Evolutionary conservation across 2,329 filamentous ascomycete species (phyloP).

Genomic region (Trichoderma endophyticum): DNA sequence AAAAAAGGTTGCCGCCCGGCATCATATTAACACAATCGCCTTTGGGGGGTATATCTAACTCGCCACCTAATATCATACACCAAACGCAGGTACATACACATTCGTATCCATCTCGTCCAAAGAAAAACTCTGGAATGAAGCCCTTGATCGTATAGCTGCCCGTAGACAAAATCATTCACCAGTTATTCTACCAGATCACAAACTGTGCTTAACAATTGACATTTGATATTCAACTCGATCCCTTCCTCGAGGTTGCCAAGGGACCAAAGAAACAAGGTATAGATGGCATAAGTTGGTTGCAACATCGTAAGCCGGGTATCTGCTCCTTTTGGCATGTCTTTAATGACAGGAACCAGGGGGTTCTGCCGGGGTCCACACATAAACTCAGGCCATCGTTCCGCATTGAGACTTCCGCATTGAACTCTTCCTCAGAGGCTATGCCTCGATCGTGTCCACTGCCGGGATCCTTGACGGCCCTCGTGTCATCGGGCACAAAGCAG

Average conservation of each 20-base stretch:
- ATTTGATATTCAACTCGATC: not conserved
- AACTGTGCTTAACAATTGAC: not conserved
- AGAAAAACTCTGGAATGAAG: not conserved
- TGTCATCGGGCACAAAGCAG: not conserved
- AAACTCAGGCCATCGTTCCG: not conserved
- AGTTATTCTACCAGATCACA: not conserved
- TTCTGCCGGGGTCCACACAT: not conserved
- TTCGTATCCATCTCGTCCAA: not conserved
- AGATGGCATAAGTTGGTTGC: not conserved
- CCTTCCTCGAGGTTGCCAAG: not conserved
- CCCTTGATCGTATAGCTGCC: not conserved
- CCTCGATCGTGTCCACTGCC: not conserved
- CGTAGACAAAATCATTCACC: not conserved
- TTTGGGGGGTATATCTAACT: slow-evolving; percentile 11
- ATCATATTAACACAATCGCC: not conserved
- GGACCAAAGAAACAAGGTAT: not conserved
- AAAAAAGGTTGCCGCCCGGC: not conserved
- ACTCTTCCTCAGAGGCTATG: not conserved
- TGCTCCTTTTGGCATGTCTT: not conserved
- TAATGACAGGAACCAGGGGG: not conserved
- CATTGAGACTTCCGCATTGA: not conserved
- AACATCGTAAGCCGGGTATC: not conserved
- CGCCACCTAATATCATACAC: not conserved
- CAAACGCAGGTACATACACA: not conserved
- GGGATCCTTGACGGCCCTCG: not conserved